Percentiles rank a stretch among this genome's conserved stretches.
phyloP scores from a whole-genome alignment of 2,329 filamentous ascomycete genomes.

The Apiospora hydei region DNA sequence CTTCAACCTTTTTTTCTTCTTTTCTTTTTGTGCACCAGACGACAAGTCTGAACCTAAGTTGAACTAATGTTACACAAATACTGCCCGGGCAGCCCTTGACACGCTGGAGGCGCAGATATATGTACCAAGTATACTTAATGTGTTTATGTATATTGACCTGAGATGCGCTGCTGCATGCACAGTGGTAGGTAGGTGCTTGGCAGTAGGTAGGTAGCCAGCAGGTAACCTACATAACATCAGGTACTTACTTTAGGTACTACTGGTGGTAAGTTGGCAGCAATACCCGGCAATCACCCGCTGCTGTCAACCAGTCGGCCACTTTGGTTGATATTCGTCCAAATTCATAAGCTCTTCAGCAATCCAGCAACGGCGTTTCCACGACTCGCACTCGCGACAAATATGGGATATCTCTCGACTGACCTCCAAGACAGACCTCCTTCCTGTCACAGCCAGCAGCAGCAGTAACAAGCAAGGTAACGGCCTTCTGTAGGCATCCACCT shows the following conservation, averaged over 20 bases:
- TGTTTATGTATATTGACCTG: background rate
- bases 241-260: too few species aligned
- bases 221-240: too few species aligned
- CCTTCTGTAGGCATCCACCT: background rate
- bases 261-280: background rate
- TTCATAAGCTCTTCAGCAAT: background rate
- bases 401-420: background rate
- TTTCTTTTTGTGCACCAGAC: background rate
- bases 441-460: background rate
- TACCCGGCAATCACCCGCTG: background rate
- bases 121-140: too few species aligned
- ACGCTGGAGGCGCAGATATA: background rate
- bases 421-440: background rate
- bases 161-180: background rate
- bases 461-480: background rate
- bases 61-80: background rate
- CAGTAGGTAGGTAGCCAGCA: background rate
- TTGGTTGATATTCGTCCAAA: background rate
- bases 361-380: background rate
- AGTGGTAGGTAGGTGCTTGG: background rate
- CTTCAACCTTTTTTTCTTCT: background rate
- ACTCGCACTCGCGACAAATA: slow-evolving; percentile 2
- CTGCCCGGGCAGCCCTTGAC: slow-evolving; percentile 3
- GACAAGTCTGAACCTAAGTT: background rate
- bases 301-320: background rate